These are phyloP conservation scores for Mortierella claussenii DNA, from an alignment of 192 early-diverging fungal genomes.

Conservation along the genomic window DNA sequence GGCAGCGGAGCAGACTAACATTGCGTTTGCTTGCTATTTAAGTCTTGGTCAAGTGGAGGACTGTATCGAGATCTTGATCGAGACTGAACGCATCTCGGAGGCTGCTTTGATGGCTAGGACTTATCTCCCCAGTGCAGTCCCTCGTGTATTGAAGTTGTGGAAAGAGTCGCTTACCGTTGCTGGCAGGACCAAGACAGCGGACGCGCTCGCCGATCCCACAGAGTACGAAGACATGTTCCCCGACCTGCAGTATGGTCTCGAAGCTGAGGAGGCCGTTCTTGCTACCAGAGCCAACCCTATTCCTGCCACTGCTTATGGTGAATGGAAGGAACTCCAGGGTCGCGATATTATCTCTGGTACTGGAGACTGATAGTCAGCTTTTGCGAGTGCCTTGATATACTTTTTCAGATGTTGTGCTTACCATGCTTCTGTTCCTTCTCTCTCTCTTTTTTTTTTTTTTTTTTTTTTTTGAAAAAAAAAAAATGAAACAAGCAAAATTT, in stretches of 20 bases:
- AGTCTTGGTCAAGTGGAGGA: constrained; percentile 79
- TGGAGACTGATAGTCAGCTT: constrained; percentile 31
- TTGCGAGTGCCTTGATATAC: no score
- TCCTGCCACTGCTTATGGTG: constrained; percentile 63
- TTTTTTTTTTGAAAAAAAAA: no score
- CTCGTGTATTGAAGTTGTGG: constrained; percentile 81
- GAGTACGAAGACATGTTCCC: constrained; percentile 91
- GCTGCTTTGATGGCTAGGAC: constrained; percentile 95
- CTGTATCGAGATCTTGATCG: constrained; percentile 87
- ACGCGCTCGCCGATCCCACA: constrained; percentile 87
- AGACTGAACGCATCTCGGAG: constrained; percentile 91
- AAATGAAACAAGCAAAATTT: no score
- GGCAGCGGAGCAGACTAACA: constrained; percentile 87
- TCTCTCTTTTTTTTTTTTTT: no score
- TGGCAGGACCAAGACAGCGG: constrained; percentile 84
- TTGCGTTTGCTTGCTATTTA: constrained; percentile 89
- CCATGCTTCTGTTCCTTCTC: no score
- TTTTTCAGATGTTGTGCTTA: no score
- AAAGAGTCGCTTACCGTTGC: constrained; percentile 73
- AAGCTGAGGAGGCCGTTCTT: constrained; percentile 61
- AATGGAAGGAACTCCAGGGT: constrained; percentile 66
- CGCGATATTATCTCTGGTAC: constrained; percentile 69
- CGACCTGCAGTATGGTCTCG: constrained; percentile 69
- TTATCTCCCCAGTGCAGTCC: constrained; percentile 82
- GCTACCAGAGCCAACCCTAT: constrained; percentile 33